Conservation (phyloP, 768 basidiomycete genomes). For the Porphyrellus cyaneotinctus region DNA sequence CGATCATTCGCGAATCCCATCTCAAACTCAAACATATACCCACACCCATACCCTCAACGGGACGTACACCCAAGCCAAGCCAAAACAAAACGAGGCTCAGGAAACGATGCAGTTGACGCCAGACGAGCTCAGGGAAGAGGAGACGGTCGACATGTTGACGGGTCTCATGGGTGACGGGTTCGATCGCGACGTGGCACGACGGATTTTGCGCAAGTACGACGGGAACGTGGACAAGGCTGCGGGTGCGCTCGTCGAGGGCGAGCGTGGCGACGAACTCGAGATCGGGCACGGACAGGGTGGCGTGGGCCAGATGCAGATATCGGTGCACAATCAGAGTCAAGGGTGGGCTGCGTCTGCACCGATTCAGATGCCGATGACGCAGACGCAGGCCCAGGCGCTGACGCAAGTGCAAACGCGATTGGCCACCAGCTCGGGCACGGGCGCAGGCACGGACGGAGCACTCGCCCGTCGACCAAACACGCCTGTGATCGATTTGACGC, state of each 20-base stretch:
- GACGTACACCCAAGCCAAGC: not conserved
- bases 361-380: too few relatives aligned
- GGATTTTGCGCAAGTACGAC: slow-evolving; percentile 57
- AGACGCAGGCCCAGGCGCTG: too few relatives aligned
- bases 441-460: not conserved
- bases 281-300: not conserved
- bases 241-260: slow-evolving; percentile 50
- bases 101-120: slow-evolving; percentile 19
- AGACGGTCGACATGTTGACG: slow-evolving; percentile 32
- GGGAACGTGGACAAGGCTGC: slow-evolving; percentile 57
- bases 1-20: too few relatives aligned
- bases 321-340: too few relatives aligned
- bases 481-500: slow-evolving; percentile 56
- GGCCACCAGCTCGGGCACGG: too few relatives aligned
- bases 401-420: not conserved
- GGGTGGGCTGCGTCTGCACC: too few relatives aligned
- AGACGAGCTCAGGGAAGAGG: slow-evolving; percentile 28
- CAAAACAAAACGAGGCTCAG: not conserved
- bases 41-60: not conserved
- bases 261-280: slow-evolving; percentile 36
- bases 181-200: slow-evolving; percentile 45
- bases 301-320: too few relatives aligned
- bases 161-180: slow-evolving; percentile 38
- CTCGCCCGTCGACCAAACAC: slow-evolving; percentile 24
- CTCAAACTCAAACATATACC: too few relatives aligned